Conservation (phyloP, 1,284 basidiomycete genomes). For the Cutaneotrichosporon spelunceum region DNA sequence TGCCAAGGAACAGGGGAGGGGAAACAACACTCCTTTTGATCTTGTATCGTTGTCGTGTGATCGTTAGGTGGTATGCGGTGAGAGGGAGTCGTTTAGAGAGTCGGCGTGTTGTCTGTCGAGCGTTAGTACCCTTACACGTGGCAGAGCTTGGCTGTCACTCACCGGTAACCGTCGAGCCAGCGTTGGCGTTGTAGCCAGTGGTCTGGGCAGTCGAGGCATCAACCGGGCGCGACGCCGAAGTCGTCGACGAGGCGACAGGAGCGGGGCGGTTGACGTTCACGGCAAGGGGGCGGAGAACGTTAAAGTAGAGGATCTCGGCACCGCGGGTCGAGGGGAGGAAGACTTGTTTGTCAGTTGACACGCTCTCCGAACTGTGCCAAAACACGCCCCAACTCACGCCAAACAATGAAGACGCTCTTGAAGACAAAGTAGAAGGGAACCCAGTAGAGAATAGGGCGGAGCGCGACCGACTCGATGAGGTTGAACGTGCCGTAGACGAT, state of each 20-base stretch:
- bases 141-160: not conserved
- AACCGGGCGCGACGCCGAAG: not conserved
- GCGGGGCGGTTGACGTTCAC: conserved; percentile 43
- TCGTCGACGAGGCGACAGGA: not conserved
- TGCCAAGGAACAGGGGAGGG: not conserved
- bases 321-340: conserved; percentile 58
- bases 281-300: conserved; percentile 66
- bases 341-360: conserved; percentile 24
- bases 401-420: conserved; percentile 83
- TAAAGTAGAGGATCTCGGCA: conserved; percentile 66
- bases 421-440: conserved; percentile 73
- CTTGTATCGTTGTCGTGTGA: conserved; percentile 18
- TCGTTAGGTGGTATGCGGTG: conserved; percentile 10
- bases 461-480: conserved; percentile 49
- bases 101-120: conserved; percentile 23
- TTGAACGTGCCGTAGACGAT: conserved; percentile 52
- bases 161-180: conserved; percentile 33
- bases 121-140: not conserved
- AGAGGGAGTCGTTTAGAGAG: not conserved
- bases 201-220: not conserved
- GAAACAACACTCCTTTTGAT: conserved; percentile 11
- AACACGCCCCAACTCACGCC: conserved; percentile 53
- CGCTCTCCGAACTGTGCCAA: conserved; percentile 11
- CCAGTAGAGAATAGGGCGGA: conserved; percentile 51
- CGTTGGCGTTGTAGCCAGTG: conserved; percentile 9